Percentiles rank a stretch among this genome's conserved stretches.
These are phyloP conservation scores for Talaromyces ruber DNA, from an alignment of 495 filamentous ascomycete species.

Conservation along the genomic window DNA sequence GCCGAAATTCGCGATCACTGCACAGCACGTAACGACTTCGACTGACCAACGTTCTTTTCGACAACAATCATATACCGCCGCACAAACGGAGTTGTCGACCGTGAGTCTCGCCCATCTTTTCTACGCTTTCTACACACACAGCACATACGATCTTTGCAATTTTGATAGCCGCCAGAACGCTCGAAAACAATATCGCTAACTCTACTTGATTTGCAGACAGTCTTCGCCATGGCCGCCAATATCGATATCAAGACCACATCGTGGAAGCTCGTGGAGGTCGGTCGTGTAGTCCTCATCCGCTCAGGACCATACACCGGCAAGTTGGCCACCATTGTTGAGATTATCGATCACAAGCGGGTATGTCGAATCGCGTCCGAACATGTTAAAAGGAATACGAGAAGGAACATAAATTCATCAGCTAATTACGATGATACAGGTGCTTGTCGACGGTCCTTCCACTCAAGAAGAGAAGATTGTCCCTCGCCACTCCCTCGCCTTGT, in stretches of 20 bases:
- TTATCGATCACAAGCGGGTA: conserved; percentile 99
- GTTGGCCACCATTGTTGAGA: conserved; percentile 92
- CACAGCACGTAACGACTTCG: conserved; percentile 26
- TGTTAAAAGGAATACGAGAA: background rate
- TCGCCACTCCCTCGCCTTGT: conserved; percentile 73
- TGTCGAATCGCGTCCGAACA: conserved; percentile 27
- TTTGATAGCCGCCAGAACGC: background rate
- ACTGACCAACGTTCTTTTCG: conserved; percentile 32
- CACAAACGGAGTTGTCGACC: conserved; percentile 37
- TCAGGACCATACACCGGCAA: conserved; percentile 69
- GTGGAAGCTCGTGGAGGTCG: conserved; percentile 94
- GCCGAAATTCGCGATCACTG: conserved; percentile 34
- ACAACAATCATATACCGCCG: conserved; percentile 35
- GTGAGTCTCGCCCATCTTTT: conserved; percentile 23
- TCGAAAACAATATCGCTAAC: background rate
- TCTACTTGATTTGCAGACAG: conserved; percentile 13
- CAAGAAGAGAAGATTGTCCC: conserved; percentile 67
- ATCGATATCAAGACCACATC: conserved; percentile 65
- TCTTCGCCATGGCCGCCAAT: conserved; percentile 52
- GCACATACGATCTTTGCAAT: background rate
- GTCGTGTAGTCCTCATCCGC: conserved; percentile 84
- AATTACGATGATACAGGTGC: conserved; percentile 49
- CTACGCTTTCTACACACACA: background rate
- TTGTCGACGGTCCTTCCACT: conserved; percentile 86
- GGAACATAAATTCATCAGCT: background rate